Evolutionary conservation across 2,329 filamentous ascomycete species (phyloP).

Genomic region (Hypoxylon sp.): DNA sequence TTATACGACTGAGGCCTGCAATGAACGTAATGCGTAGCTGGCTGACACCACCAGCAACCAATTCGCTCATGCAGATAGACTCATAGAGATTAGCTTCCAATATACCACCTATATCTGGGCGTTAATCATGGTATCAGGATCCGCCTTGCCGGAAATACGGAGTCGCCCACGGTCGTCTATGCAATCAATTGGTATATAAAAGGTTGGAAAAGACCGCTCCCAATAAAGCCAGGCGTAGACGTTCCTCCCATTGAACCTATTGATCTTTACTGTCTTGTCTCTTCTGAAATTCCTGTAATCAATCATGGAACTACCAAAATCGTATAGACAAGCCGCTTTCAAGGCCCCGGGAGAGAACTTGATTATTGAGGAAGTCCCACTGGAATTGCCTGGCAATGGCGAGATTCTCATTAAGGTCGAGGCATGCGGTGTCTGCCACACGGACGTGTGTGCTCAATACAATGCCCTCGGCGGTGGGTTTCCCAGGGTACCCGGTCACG

Average conservation of each 20-base stretch:
- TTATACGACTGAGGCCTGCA: not conserved
- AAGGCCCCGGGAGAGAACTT: conserved; percentile 63
- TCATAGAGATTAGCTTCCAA: conserved; percentile 1
- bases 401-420: conserved; percentile 74
- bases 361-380: conserved; percentile 65
- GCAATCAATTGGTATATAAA: not conserved
- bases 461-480: conserved; percentile 59
- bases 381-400: conserved; percentile 63
- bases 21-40: not conserved
- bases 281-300: conserved; percentile 1
- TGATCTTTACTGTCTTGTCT: not conserved
- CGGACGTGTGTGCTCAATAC: conserved; percentile 59
- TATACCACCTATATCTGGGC: conserved; percentile 19
- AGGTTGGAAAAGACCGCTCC: not conserved
- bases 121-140: conserved; percentile 7
- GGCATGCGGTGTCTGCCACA: conserved; percentile 73
- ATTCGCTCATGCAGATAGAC: not conserved
- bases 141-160: conserved; percentile 11
- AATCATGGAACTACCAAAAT: conserved; percentile 62
- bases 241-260: not conserved
- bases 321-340: conserved; percentile 71
- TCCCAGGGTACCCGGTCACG: conserved; percentile 68
- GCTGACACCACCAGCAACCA: not conserved
- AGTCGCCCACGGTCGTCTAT: not conserved
- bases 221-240: not conserved